Conservation (phyloP, 2,329 filamentous ascomycete genomes). For the Clonostachys rhizophaga region DNA sequence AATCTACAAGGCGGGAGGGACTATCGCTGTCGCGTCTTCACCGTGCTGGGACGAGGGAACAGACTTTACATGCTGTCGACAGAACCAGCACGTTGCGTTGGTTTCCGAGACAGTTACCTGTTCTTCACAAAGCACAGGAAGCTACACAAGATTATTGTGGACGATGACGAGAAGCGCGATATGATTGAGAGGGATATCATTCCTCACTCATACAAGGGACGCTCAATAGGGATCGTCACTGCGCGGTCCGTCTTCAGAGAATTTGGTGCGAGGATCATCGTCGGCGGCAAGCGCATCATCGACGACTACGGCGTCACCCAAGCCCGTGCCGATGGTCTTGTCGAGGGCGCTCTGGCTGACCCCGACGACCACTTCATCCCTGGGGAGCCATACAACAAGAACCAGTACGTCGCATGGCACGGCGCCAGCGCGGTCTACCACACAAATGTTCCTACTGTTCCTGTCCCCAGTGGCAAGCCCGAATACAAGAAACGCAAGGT, state of each 20-base stretch:
- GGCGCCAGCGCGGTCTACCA: conserved; percentile 96
- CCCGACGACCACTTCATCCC: conserved; percentile 76
- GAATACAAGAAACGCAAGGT: conserved; percentile 82
- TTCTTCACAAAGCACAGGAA: conserved; percentile 98
- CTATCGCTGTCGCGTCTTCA: conserved; percentile 95
- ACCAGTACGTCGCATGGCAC: conserved; percentile 98
- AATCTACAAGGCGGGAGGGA: conserved; percentile 79
- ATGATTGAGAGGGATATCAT: conserved; percentile 95
- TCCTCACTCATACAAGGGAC: conserved; percentile 96
- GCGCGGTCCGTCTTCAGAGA: conserved; percentile 95
- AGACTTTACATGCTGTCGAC: conserved; percentile 98
- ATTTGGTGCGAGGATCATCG: conserved; percentile 90
- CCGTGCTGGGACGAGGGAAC: conserved; percentile 75
- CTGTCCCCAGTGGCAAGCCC: conserved; percentile 68
- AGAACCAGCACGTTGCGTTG: conserved; percentile 92
- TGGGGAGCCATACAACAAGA: conserved; percentile 92
- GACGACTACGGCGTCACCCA: conserved; percentile 87
- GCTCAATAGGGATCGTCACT: conserved; percentile 94
- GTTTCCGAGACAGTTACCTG: conserved; percentile 95
- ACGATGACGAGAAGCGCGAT: conserved; percentile 94
- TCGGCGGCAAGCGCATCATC: conserved; percentile 78
- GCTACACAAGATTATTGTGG: conserved; percentile 96
- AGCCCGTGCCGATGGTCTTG: conserved; percentile 69
- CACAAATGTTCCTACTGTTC: conserved; percentile 72
- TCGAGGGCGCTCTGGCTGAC: conserved; percentile 88